These are phyloP conservation scores for Sambucus nigra DNA, from an alignment of 129 eudicot species.

Conservation along the genomic window DNA sequence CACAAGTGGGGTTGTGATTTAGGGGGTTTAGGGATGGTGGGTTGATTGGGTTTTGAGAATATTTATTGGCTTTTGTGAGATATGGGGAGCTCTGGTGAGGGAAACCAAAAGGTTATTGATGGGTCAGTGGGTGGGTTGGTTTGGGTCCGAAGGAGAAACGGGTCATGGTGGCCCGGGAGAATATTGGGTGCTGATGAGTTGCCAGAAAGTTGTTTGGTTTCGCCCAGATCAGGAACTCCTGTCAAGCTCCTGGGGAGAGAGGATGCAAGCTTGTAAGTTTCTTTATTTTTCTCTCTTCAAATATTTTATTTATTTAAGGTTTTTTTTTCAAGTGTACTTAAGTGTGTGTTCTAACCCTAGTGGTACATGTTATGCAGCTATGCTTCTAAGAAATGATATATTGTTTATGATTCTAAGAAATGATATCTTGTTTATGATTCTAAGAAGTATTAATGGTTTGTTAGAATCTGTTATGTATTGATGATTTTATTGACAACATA, in stretches of 20 bases:
- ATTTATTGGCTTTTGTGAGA: constrained; percentile 7
- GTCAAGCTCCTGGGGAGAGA: constrained; percentile 86
- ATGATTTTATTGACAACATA: too few species aligned
- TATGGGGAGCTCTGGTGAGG: constrained; percentile 57
- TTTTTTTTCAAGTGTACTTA: too few species aligned
- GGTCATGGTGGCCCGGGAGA: constrained; percentile 98
- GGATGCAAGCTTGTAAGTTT: constrained; percentile 79
- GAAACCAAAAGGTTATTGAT: constrained; percentile 33
- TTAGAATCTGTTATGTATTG: too few species aligned
- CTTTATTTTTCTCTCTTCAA: not conserved
- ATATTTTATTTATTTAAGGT: not conserved
- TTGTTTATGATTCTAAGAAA: too few species aligned
- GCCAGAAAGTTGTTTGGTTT: constrained; percentile 36
- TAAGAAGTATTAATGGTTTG: too few species aligned
- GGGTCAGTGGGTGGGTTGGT: constrained; percentile 61
- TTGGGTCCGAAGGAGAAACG: constrained; percentile 80
- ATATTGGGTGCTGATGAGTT: constrained; percentile 61
- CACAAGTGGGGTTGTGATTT: constrained; percentile 7
- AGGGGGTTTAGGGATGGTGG: constrained; percentile 12
- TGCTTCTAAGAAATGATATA: too few species aligned
- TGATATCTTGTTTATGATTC: too few species aligned
- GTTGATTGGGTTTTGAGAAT: constrained; percentile 21
- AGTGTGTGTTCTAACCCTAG: too few species aligned
- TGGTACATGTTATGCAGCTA: too few species aligned
- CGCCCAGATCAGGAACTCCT: constrained; percentile 67